phyloP scores from a whole-genome alignment of 2,329 filamentous ascomycete species.

The Neofusicoccum cordaticola region DNA sequence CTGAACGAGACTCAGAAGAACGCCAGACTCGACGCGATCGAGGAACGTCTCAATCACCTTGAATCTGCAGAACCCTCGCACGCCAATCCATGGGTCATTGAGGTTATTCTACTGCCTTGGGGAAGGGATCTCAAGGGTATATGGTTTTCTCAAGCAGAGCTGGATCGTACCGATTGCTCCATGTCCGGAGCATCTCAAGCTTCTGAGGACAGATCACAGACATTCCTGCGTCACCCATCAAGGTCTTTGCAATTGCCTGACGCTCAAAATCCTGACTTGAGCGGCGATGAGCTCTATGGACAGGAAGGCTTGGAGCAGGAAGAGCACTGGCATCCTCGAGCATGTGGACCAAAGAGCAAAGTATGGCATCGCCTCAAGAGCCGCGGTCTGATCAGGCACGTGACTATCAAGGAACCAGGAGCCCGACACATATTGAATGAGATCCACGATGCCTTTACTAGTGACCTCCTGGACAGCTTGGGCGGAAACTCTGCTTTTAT shows the following conservation, averaged over 20 bases:
- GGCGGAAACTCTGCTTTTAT: not conserved
- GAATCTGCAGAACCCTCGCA: slow-evolving; percentile 63
- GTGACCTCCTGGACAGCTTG: not conserved
- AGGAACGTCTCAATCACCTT: slow-evolving; percentile 51
- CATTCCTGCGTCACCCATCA: slow-evolving; percentile 21
- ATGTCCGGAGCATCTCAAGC: slow-evolving; percentile 32
- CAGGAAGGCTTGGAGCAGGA: slow-evolving; percentile 37
- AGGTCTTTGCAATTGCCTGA: slow-evolving; percentile 18
- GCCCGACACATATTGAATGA: slow-evolving; percentile 66
- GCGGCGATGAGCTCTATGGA: slow-evolving; percentile 46
- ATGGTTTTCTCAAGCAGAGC: slow-evolving; percentile 48
- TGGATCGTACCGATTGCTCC: slow-evolving; percentile 27
- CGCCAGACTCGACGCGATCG: slow-evolving; percentile 43
- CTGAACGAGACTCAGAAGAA: not conserved
- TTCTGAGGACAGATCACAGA: slow-evolving; percentile 49
- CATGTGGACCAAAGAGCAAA: slow-evolving; percentile 60
- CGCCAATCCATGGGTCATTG: slow-evolving; percentile 67
- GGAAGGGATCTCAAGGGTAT: slow-evolving; percentile 52
- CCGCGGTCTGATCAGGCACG: slow-evolving; percentile 65
- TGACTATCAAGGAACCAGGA: slow-evolving; percentile 61
- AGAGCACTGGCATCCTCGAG: slow-evolving; percentile 63
- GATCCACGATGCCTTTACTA: slow-evolving; percentile 61
- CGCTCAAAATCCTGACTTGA: slow-evolving; percentile 46
- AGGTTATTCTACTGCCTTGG: slow-evolving; percentile 75
- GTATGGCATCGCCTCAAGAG: slow-evolving; percentile 72